Conservation (phyloP, 1,284 basidiomycete species). For the Neonothopanus nambi region DNA sequence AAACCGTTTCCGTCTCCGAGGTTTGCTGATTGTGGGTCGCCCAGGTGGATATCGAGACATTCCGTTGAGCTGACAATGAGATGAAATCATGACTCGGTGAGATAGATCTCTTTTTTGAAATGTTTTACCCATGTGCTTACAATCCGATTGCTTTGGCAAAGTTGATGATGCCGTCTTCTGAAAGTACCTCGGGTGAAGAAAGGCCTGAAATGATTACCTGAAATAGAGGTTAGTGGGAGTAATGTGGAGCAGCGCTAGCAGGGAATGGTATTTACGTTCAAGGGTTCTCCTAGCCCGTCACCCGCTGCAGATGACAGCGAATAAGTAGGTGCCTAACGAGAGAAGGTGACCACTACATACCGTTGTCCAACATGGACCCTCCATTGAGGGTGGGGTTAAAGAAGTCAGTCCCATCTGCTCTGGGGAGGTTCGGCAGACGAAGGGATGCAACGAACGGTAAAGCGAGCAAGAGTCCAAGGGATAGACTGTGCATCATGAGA, state of each 20-base stretch:
- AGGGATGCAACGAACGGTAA: not conserved
- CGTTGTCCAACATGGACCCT: slow-evolving; percentile 14
- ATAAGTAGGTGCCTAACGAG: not conserved
- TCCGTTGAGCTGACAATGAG: slow-evolving; percentile 7
- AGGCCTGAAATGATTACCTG: slow-evolving; percentile 16
- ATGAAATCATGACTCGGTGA: too few relatives aligned
- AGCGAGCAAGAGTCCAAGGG: too few relatives aligned
- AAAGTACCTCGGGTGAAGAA: slow-evolving; percentile 12
- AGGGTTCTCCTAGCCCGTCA: slow-evolving; percentile 11
- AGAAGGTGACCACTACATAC: too few relatives aligned
- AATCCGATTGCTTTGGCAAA: slow-evolving; percentile 14
- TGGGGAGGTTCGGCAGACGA: not conserved
- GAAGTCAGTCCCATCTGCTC: not conserved
- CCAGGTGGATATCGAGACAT: slow-evolving; percentile 14
- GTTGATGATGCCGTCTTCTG: slow-evolving; percentile 9
- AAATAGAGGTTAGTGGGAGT: too few relatives aligned
- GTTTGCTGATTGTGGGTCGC: slow-evolving; percentile 13
- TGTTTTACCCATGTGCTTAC: slow-evolving; percentile 3
- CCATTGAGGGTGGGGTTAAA: slow-evolving; percentile 5
- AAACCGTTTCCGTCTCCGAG: slow-evolving; percentile 15
- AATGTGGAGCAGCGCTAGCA: too few relatives aligned
- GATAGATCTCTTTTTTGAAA: too few relatives aligned
- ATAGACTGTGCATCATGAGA: too few relatives aligned
- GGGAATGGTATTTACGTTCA: slow-evolving; percentile 10
- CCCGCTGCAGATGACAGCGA: slow-evolving; percentile 8